Evolutionary conservation across 495 filamentous ascomycete genomes (phyloP), one percentile per base, ranked within the genome.

Genomic region (Penicillium manginii): DNA sequence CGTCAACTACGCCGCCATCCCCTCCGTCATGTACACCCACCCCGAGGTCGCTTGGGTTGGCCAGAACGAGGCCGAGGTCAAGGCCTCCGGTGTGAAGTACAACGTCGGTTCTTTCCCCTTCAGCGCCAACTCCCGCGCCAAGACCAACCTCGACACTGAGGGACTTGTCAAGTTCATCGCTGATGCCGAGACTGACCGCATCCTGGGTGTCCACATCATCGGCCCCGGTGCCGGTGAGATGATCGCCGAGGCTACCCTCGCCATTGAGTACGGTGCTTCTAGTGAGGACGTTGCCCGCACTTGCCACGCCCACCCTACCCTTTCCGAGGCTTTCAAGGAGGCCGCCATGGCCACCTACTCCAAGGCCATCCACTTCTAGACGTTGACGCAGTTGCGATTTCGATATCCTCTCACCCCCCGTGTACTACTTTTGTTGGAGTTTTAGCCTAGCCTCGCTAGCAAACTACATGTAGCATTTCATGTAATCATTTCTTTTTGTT

Each of bases 41-140:
- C 94, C 94, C 52, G 94, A 98, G 75, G 94, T 97, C 59, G 93
- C 94, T 35, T 98, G 94, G 94, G 94, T 98, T 37, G 94, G 94
- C 50, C 92, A 96, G 83, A 97, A 89, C 73, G 96, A 98, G 84
- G 90, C 93, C 62, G 96, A 98, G 62, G 80, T 98, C 55, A 97
- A 98, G 86, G 86, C 86, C 59, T 82, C 89, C 48, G 91, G 89
- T 59, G 83, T 96, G 75, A 89, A 91, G 76, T 98, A 97, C 86
- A 89, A 88, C 65, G 78, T 90, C 69, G 94, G 94, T 73, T 85
- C 85, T 33, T 98, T 98, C 86, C 94, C 94, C 65, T 98, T 98
- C 84, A 88, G 85, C 70, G 94, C 94, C 76, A 98, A 98, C 84
- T 94, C 90, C 47, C 85, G 96, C 69, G 94, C 94, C 61, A 98